Evolutionary conservation across 2,329 filamentous ascomycete genomes (phyloP), one percentile per base, ranked within the genome.

Genomic region (Rutstroemia sp.): DNA sequence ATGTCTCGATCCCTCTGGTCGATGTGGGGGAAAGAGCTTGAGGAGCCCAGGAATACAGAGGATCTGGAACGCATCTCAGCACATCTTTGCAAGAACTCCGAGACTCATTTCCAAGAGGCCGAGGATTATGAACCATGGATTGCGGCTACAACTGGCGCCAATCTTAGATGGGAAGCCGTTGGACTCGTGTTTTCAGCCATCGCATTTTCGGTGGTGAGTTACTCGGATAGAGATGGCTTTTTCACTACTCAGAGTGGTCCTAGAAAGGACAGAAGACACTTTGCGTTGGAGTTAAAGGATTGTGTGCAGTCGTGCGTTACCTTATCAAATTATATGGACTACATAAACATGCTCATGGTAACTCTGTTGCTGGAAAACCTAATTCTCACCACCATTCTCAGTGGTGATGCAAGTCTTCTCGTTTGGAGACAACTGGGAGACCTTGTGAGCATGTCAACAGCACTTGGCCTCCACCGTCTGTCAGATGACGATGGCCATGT

Each of bases 341-440:
- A 65, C 52, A 67, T 69, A 0, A 76, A 75, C n/a, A 68, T 70
- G 4, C 57, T 73, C 1, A 65, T 76, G 60, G 65, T 76, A 2
- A 68, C 69, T 23, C 64, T 76, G 0, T 65, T 68, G 12, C 61
- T 65, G n/a, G 68, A 71, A n/a, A 66, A 70, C 7, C 53, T 63
- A 4, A 69, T 72, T 2, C 59, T 72, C 1, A 69, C 73, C 27
- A 74, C 73, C 0, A 62, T 75, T 0, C 61, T 73, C 8, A 64
- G 64, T 1, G 74, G 74, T 12, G 74, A 76, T 49, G 72, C 73
- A 0, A 72, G 68, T n/a, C 61, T 73, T 34, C 61, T 71, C 0
- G 68, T 69, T 4, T 75, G 73, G 72, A 68, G 69, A 25, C 66
- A 66, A 19, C 67, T 72, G 19, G 71, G 70, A 38, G 72, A 75